Conservation (phyloP, 2,329 filamentous ascomycete species). For the Chrysoporthe austroafricana region DNA sequence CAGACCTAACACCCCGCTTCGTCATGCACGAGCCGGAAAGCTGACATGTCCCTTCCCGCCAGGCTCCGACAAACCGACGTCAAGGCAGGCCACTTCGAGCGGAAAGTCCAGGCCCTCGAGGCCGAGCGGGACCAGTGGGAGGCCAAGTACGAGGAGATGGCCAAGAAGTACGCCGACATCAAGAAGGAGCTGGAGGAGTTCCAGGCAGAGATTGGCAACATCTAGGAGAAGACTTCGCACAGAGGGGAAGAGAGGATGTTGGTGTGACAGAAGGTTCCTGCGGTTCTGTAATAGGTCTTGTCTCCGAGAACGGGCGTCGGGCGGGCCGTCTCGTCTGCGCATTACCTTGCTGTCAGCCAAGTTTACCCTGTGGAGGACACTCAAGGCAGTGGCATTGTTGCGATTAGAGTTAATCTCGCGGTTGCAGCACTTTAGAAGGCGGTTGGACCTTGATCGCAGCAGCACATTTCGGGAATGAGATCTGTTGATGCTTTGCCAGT, state of each 20-base stretch:
- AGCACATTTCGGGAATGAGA: constrained; percentile 26
- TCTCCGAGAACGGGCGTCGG: constrained; percentile 14
- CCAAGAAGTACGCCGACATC: constrained; percentile 80
- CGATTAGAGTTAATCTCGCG: constrained; percentile 23
- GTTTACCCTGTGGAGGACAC: constrained; percentile 19
- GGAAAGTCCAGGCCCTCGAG: constrained; percentile 97
- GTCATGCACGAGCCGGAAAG: constrained; percentile 5
- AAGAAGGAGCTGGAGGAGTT: constrained; percentile 93
- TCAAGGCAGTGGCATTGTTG: constrained; percentile 25
- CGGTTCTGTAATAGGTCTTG: constrained; percentile 23
- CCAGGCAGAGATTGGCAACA: constrained; percentile 88
- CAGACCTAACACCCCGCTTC: constrained; percentile 1
- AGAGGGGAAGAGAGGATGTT: constrained; percentile 6
- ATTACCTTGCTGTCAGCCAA: constrained; percentile 2
- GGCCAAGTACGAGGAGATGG: constrained; percentile 96
- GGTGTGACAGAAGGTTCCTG: constrained; percentile 11
- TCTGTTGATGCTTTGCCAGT: constrained; percentile 25
- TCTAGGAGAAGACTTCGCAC: constrained; percentile 58
- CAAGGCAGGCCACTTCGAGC: constrained; percentile 98
- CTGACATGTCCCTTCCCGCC: constrained; percentile 29
- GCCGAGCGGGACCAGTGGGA: constrained; percentile 92
- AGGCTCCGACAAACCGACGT: constrained; percentile 99
- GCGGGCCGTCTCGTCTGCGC: constrained; percentile 14
- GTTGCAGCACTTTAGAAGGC: constrained; percentile 28
- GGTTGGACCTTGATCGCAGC: constrained; percentile 24